Evolutionary conservation across 805 yeast species (phyloP).

Genomic region (Candida nonsorbophila): DNA sequence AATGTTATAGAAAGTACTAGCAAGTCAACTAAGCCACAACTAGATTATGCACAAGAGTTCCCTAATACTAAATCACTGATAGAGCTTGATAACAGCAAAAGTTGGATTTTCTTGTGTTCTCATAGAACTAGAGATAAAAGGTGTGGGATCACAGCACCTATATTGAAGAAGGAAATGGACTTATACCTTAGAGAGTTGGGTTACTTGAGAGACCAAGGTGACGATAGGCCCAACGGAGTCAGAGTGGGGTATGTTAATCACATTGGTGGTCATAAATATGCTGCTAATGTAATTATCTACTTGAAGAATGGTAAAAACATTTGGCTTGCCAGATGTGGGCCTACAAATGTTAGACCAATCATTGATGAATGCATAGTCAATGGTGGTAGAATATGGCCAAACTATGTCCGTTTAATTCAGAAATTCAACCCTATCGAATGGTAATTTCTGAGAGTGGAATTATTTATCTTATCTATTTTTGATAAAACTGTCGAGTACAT

Average conservation of each 20-base stretch:
- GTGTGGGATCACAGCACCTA: slow-evolving; percentile 92
- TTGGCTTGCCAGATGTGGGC: slow-evolving; percentile 86
- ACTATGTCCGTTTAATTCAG: slow-evolving; percentile 57
- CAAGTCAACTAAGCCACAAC: slow-evolving; percentile 1
- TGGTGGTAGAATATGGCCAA: slow-evolving; percentile 67
- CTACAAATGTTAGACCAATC: slow-evolving; percentile 67
- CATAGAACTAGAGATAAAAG: slow-evolving; percentile 88
- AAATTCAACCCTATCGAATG: slow-evolving; percentile 50
- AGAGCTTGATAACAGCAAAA: slow-evolving; percentile 19
- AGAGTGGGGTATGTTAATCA: slow-evolving; percentile 71
- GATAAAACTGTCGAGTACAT: slow-evolving; percentile 32
- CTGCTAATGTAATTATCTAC: slow-evolving; percentile 83
- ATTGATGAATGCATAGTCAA: slow-evolving; percentile 70
- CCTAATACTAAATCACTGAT: slow-evolving; percentile 22
- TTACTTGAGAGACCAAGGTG: slow-evolving; percentile 70
- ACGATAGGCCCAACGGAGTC: slow-evolving; percentile 71
- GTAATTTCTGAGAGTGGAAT: slow-evolving; percentile 30
- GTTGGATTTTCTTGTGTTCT: slow-evolving; percentile 75
- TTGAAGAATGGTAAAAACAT: slow-evolving; percentile 64
- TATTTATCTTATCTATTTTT: background rate
- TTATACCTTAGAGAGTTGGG: slow-evolving; percentile 64
- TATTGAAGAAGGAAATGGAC: slow-evolving; percentile 77
- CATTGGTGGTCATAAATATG: slow-evolving; percentile 94
- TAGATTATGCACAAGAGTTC: slow-evolving; percentile 6
- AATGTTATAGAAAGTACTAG: slow-evolving; percentile 4